phyloP scores from a whole-genome alignment of 345 rosid species.

The Noccaea bulbosa region DNA sequence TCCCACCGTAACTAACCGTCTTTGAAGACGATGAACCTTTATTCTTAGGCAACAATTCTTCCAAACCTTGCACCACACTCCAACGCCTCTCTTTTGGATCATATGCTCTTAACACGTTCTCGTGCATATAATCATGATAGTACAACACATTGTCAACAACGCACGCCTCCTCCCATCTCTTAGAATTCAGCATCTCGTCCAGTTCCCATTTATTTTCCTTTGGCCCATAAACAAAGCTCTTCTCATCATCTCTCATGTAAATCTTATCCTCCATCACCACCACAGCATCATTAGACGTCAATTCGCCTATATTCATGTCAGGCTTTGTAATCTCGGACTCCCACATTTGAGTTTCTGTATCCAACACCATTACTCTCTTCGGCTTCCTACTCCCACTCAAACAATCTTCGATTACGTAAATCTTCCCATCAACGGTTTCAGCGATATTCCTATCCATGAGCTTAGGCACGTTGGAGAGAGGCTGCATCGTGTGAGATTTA shows the following conservation, averaged over 20 bases:
- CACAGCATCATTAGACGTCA: no score
- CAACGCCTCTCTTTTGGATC: not conserved
- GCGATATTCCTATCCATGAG: no score
- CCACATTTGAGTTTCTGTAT: not conserved
- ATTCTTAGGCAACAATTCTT: not conserved
- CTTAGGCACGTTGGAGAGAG: no score
- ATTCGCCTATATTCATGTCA: not conserved
- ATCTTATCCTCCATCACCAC: not conserved
- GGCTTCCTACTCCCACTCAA: no score
- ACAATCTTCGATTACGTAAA: no score
- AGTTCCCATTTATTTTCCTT: not conserved
- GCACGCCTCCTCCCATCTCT: not conserved
- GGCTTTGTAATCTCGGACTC: not conserved
- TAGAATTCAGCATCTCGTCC: not conserved
- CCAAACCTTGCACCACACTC: not conserved
- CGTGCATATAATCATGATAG: not conserved
- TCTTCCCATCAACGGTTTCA: no score
- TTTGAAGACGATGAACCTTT: not conserved
- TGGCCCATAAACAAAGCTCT: not conserved
- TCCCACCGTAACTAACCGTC: not conserved
- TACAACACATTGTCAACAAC: not conserved
- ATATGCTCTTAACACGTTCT: not conserved
- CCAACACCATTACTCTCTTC: no score
- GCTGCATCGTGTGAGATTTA: no score
- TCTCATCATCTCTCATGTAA: not conserved